Percentiles rank a stretch among this genome's conserved stretches.
Conservation (phyloP, 2,329 filamentous ascomycete species). For the Thelonectria blattea region DNA sequence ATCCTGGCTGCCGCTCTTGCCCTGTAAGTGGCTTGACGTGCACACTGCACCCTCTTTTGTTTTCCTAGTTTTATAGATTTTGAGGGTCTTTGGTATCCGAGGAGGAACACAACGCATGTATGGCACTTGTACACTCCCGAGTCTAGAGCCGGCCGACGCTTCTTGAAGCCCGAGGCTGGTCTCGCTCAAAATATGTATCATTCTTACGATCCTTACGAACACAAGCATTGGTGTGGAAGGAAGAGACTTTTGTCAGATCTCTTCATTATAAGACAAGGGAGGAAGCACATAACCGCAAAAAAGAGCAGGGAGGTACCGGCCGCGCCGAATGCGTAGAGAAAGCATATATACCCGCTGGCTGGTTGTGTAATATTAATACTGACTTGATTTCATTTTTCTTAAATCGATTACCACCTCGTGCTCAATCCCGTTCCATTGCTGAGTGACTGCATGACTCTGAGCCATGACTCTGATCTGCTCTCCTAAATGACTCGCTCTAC, state of each 20-base stretch:
- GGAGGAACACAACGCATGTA: constrained; percentile 33
- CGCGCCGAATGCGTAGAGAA: constrained; percentile 40
- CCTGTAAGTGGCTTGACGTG: constrained; percentile 48
- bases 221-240: constrained; percentile 41
- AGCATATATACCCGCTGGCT: constrained; percentile 42
- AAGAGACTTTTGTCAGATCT: constrained; percentile 28
- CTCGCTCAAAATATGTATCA: constrained; percentile 44
- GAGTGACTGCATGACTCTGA: neutral
- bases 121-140: constrained; percentile 33
- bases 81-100: constrained; percentile 33
- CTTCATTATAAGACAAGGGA: constrained; percentile 24
- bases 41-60: constrained; percentile 28
- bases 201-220: constrained; percentile 67
- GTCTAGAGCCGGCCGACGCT: constrained; percentile 26
- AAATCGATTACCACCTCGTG: constrained; percentile 25
- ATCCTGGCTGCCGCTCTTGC: constrained; percentile 53
- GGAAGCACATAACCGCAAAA: constrained; percentile 30
- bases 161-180: constrained; percentile 19
- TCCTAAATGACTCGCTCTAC: neutral
- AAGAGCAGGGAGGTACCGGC: constrained; percentile 33
- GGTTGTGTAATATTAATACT: constrained; percentile 44
- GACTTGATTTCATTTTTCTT: constrained; percentile 32
- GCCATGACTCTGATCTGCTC: neutral
- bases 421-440: constrained; percentile 17
- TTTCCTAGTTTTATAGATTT: constrained; percentile 39